Percentiles rank a stretch among this genome's conserved stretches.
These are phyloP conservation scores for Aschersonia sp. DNA, from an alignment of 2,329 filamentous ascomycete genomes.

Conservation along the genomic window DNA sequence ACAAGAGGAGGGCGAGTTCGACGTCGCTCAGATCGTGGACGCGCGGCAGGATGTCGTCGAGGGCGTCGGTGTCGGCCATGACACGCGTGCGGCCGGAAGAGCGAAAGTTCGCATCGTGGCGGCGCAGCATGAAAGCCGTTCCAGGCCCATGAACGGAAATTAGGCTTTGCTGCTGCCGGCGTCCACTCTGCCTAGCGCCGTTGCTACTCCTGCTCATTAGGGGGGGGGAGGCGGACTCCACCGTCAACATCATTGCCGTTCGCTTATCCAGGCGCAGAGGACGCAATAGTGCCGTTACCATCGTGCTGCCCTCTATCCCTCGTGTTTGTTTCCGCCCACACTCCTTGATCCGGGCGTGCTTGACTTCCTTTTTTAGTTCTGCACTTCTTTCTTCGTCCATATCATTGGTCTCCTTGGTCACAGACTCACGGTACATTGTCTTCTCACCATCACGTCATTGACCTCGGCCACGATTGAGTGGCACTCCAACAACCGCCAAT, in stretches of 20 bases:
- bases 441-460: neutral
- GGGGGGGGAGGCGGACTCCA: neutral
- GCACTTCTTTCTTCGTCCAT: neutral
- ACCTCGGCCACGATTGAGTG: no score
- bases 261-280: neutral
- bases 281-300: no score
- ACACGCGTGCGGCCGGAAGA: neutral
- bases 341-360: neutral
- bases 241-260: neutral
- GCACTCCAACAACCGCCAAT: no score
- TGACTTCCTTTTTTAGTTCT: neutral
- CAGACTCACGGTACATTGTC: neutral
- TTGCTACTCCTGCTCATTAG: no score
- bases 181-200: no score
- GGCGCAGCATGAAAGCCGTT: no score
- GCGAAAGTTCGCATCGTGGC: no score
- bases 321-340: neutral
- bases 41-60: conserved; percentile 37
- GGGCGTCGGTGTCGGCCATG: neutral
- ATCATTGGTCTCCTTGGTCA: no score
- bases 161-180: no score
- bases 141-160: no score
- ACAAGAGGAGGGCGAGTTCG: conserved; percentile 74
- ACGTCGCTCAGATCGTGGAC: conserved; percentile 73
- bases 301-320: no score